Conservation (phyloP, 345 rosid species). For the Eucalyptus tenuipes region DNA sequence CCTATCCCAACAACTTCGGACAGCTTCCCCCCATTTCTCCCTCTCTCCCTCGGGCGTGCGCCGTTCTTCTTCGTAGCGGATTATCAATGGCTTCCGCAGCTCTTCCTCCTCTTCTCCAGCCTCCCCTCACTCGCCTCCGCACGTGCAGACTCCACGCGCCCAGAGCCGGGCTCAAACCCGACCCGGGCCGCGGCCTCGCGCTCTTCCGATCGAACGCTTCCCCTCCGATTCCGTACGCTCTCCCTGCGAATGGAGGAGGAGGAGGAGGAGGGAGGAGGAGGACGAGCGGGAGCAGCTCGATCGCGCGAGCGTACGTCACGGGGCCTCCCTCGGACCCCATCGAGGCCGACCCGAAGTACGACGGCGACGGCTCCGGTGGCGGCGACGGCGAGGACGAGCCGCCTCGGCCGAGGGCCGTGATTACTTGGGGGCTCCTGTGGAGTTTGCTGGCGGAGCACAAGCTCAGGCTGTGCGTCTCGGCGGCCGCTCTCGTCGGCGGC, state of each 20-base stretch:
- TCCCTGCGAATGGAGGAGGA: not conserved
- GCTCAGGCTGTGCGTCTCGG: constrained; percentile 32
- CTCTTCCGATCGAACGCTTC: not conserved
- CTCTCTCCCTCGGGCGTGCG: not conserved
- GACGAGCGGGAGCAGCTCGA: not conserved
- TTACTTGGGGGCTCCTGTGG: constrained; percentile 57
- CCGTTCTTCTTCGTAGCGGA: not conserved
- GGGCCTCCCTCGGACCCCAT: constrained; percentile 73
- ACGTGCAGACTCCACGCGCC: not conserved
- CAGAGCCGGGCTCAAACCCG: not conserved
- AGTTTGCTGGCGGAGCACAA: constrained; percentile 52
- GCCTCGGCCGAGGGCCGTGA: constrained; percentile 23
- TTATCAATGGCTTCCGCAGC: constrained; percentile 24
- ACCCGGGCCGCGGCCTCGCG: not conserved
- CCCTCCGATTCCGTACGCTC: not conserved
- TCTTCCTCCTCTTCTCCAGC: constrained; percentile 18
- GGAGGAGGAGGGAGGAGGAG: not conserved
- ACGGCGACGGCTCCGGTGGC: constrained; percentile 8
- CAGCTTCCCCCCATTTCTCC: not conserved
- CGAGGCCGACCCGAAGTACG: constrained; percentile 38
- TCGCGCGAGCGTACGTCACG: constrained; percentile 51
- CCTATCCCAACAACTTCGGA: not conserved
- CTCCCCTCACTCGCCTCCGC: constrained; percentile 10
- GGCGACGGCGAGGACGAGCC: constrained; percentile 8
- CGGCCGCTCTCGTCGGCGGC: constrained; percentile 53